Evolutionary conservation across 1,284 basidiomycete species (phyloP), one percentile per base, ranked within the genome.

Genomic region (Pyrrhoderma noxium): DNA sequence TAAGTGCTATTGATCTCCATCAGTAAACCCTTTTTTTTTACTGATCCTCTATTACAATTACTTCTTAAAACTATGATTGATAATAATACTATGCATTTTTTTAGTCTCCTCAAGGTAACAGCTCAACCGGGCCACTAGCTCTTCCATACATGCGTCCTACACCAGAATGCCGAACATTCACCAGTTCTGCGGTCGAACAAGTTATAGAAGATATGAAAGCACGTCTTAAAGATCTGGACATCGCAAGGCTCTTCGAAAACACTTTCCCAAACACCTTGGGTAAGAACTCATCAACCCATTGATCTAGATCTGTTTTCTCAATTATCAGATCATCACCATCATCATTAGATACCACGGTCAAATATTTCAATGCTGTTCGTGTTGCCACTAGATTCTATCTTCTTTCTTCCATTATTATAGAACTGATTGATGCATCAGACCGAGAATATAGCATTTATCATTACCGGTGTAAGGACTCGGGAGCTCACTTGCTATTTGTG

Each of bases 201-300:
- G 82, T 86, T 13, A 81, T 86, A 40, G 60, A 57, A 23, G 80
- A 87, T 59, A 83, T 88, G 82, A 86, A 77, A 42, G 64, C 68
- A 19, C 72, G 80, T 44, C 65, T 88, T 39, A 85, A 79, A 61
- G 82, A 88, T 61, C 82, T 85, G 0, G 85, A 88, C 59, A 58
- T 88, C 50, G 85, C 85, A 16, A 73, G 82, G 51, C 61, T 88
- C 25, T 88, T 88, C 57, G 85, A 86, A 63, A 88, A 88, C 54
- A 80, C 85, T 0, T 86, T 86, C 60, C 84, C 85, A 1, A 85
- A 85, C 58, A 88, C 85, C 0, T 70, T 88, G 34, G 84, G 84
- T 83, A 58, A 9, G 63, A 66, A 41, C 18, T 19, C 11, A 7
- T 40, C 38, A 9, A 11, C 35, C 35, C 16, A 11, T 16, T 37